phyloP scores from a whole-genome alignment of 495 filamentous ascomycete species.

The Penicillium lagena region DNA sequence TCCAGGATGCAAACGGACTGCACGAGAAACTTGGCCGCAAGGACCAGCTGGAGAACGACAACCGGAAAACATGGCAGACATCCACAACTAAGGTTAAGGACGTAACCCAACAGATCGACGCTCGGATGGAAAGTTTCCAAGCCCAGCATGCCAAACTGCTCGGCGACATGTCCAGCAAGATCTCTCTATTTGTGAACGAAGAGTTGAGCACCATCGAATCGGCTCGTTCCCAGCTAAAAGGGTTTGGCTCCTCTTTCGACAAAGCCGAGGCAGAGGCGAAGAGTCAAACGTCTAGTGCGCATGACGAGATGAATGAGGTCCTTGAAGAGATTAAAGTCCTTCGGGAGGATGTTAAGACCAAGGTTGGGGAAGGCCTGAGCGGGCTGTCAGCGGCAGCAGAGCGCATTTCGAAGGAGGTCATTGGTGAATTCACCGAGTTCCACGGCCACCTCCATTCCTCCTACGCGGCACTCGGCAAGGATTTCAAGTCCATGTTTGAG shows the following conservation, averaged over 20 bases:
- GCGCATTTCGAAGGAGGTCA: slow-evolving; percentile 84
- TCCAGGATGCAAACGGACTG: slow-evolving; percentile 71
- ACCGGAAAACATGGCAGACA: slow-evolving; percentile 70
- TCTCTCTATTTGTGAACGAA: slow-evolving; percentile 63
- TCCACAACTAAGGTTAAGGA: slow-evolving; percentile 68
- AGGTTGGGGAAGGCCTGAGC: slow-evolving; percentile 78
- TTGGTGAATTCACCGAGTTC: slow-evolving; percentile 75
- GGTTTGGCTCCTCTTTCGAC: slow-evolving; percentile 58
- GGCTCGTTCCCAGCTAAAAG: slow-evolving; percentile 61
- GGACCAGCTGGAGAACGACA: slow-evolving; percentile 70
- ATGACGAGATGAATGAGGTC: slow-evolving; percentile 83
- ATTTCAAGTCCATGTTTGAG: slow-evolving; percentile 83
- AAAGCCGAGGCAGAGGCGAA: slow-evolving; percentile 59
- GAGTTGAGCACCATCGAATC: slow-evolving; percentile 63
- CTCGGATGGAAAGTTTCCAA: slow-evolving; percentile 61
- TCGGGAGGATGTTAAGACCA: slow-evolving; percentile 77
- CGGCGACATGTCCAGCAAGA: slow-evolving; percentile 56
- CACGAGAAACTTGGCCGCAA: slow-evolving; percentile 79
- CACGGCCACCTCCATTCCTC: slow-evolving; percentile 79
- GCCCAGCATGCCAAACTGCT: slow-evolving; percentile 63
- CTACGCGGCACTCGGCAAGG: slow-evolving; percentile 80
- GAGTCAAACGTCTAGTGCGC: slow-evolving; percentile 60
- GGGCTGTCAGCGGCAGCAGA: slow-evolving; percentile 80
- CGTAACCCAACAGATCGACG: slow-evolving; percentile 70
- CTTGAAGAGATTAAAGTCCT: slow-evolving; percentile 88